Evolutionary conservation across 2,329 filamentous ascomycete species (phyloP).

Genomic region (Microdochium trichocladiopsis): DNA sequence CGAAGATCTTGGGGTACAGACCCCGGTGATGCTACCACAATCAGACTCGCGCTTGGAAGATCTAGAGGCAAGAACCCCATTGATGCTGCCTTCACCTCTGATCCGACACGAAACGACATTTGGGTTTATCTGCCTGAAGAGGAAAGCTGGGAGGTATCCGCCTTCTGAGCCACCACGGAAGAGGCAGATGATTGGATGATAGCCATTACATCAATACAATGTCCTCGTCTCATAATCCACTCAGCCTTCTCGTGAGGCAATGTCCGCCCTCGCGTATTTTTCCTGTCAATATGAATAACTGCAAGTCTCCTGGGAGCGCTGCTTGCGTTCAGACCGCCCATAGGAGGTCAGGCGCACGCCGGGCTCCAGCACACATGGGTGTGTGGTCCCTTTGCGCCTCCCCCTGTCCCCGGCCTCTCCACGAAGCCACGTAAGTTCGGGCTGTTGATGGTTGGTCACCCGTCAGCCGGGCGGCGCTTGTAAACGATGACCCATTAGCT

Average conservation of each 20-base stretch:
- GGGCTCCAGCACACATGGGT: not conserved
- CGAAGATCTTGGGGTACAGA: not conserved
- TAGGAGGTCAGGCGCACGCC: not conserved
- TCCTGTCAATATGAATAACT: not conserved
- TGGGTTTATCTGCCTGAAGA: not conserved
- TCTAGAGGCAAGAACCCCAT: not conserved
- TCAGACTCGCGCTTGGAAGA: not conserved
- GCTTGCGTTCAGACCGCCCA: not conserved
- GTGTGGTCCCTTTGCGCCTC: not conserved
- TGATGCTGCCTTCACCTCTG: not conserved
- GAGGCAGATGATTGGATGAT: not conserved
- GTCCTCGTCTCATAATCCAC: not conserved
- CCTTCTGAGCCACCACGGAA: not conserved
- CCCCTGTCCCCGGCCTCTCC: not conserved
- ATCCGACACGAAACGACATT: not conserved
- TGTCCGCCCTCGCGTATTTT: not conserved
- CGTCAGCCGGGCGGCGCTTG: not conserved
- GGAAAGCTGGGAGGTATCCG: not conserved
- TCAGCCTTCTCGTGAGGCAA: not conserved
- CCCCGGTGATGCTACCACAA: not conserved
- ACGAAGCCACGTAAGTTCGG: not conserved
- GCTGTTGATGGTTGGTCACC: not conserved
- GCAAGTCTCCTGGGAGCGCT: not conserved
- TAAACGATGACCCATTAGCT: not conserved
- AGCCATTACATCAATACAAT: not conserved